Evolutionary conservation across 768 basidiomycete genomes (phyloP).

Genomic region (Gyrodon lividus): DNA sequence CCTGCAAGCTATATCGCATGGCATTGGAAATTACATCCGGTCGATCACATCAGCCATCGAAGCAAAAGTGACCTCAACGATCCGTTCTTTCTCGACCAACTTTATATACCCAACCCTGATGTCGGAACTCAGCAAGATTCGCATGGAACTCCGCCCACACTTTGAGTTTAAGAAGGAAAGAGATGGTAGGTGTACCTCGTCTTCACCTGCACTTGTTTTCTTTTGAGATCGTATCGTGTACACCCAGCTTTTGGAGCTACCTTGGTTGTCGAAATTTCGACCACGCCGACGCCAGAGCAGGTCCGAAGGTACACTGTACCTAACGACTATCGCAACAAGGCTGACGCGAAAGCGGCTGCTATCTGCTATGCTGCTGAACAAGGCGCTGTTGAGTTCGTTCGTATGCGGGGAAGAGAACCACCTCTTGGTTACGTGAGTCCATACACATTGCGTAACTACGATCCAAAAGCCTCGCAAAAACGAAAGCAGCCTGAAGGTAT

Average conservation of each 20-base stretch:
- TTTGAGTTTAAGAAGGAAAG: conserved; percentile 45
- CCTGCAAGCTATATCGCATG: conserved; percentile 62
- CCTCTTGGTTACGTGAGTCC: conserved; percentile 43
- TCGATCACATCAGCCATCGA: conserved; percentile 42
- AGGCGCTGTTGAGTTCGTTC: conserved; percentile 59
- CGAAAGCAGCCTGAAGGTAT: conserved; percentile 34
- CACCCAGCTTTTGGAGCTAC: conserved; percentile 54
- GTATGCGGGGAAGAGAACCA: conserved; percentile 46
- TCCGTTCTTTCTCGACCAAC: conserved; percentile 44
- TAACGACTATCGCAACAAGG: conserved; percentile 52
- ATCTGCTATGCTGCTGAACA: conserved; percentile 49
- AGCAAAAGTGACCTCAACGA: conserved; percentile 43
- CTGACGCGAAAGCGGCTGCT: conserved; percentile 63
- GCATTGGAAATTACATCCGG: conserved; percentile 56
- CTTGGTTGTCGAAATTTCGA: conserved; percentile 42
- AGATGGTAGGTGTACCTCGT: conserved; percentile 43
- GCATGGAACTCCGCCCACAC: conserved; percentile 35
- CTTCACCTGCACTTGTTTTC: neutral
- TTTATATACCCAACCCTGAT: conserved; percentile 45
- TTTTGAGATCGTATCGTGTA: neutral
- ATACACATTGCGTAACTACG: conserved; percentile 29
- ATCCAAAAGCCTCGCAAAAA: conserved; percentile 32
- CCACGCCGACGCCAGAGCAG: conserved; percentile 32
- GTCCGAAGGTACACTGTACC: conserved; percentile 45
- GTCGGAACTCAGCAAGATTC: conserved; percentile 46